These are phyloP conservation scores for Graphilbum sp. DNA, from an alignment of 2,329 filamentous ascomycete genomes.

Conservation along the genomic window DNA sequence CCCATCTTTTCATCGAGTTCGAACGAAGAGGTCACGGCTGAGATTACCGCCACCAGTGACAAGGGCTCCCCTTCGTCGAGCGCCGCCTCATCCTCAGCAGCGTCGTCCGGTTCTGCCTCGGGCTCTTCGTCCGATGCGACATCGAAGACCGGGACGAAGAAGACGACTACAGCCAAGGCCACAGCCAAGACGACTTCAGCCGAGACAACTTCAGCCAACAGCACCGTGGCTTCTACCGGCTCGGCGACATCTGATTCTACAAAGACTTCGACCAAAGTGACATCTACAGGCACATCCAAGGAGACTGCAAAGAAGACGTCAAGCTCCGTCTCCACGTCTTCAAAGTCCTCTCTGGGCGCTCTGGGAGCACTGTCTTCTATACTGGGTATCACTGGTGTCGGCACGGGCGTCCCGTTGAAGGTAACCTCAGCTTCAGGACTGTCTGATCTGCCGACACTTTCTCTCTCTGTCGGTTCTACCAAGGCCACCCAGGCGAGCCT, in stretches of 20 bases:
- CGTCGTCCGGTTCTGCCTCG: neutral
- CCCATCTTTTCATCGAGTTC: neutral
- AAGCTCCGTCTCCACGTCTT: neutral
- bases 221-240: constrained; percentile 1
- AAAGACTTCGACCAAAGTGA: constrained; percentile 1
- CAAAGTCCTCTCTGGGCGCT: neutral
- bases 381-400: neutral
- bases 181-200: neutral
- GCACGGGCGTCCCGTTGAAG: no score
- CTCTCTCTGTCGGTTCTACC: no score
- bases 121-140: neutral
- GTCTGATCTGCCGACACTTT: no score
- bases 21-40: constrained; percentile 11
- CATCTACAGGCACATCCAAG: neutral
- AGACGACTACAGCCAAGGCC: neutral
- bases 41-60: constrained; percentile 13
- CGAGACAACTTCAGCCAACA: neutral
- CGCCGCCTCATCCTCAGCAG: neutral
- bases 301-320: neutral
- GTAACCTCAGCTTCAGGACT: neutral
- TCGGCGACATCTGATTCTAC: neutral
- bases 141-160: neutral
- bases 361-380: neutral
- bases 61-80: constrained; percentile 4
- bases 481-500: no score